A percentile compares a stretch with the other conserved stretches of the same genome.
Evolutionary conservation across 257 asterid genomes (phyloP).

Genomic region (Capsicum chinense): DNA sequence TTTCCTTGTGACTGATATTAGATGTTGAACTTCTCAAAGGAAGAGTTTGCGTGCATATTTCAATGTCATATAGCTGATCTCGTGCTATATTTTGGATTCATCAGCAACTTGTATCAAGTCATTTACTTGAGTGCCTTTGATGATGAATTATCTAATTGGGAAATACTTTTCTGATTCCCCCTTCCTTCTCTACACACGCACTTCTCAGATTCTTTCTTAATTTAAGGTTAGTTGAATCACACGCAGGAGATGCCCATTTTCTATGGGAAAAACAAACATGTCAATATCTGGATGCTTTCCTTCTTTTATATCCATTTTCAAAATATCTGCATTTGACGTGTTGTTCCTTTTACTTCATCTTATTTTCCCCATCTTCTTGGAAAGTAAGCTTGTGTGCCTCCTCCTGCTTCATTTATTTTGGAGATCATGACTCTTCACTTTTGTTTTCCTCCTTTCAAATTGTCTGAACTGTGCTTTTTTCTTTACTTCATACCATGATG

Average conservation of each 20-base stretch:
- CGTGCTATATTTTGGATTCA: not conserved
- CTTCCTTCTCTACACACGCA: not conserved
- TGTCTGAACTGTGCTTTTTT: not conserved
- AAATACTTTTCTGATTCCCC: conserved; percentile 1
- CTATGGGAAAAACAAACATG: not conserved
- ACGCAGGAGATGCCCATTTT: not conserved
- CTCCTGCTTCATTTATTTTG: not conserved
- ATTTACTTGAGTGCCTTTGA: not conserved
- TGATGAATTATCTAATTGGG: conserved; percentile 6
- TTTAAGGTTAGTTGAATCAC: not conserved
- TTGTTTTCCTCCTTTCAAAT: not conserved
- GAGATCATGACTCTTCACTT: not conserved
- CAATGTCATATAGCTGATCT: too few relatives aligned
- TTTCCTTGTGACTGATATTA: too few relatives aligned
- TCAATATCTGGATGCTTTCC: too few relatives aligned
- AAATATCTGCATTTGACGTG: not conserved
- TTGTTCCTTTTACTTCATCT: conserved; percentile 16
- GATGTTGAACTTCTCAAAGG: too few relatives aligned
- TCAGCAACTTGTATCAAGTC: conserved; percentile 13
- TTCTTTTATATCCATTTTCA: too few relatives aligned
- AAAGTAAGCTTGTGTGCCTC: not conserved
- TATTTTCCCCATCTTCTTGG: not conserved
- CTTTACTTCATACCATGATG: not conserved
- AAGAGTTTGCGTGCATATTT: too few relatives aligned
- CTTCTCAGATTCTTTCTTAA: not conserved